phyloP scores from a whole-genome alignment of 2,329 filamentous ascomycete genomes.

The Fusarium sp. region DNA sequence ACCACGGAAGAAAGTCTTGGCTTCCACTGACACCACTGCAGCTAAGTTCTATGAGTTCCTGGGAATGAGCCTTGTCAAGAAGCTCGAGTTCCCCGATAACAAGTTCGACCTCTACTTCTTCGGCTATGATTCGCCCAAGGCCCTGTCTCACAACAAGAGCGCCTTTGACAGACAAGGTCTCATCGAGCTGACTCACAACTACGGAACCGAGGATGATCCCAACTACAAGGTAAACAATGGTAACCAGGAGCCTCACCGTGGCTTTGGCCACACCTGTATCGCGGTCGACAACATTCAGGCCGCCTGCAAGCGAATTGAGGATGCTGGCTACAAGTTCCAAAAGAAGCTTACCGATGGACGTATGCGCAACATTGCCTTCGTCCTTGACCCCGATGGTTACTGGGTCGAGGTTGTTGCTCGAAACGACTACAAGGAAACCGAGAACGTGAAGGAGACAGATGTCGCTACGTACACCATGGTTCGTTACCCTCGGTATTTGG shows the following conservation, averaged over 20 bases:
- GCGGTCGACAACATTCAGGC: conserved; percentile 86
- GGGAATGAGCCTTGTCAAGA: conserved; percentile 85
- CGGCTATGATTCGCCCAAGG: conserved; percentile 81
- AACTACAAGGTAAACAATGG: conserved; percentile 86
- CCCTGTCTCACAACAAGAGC: conserved; percentile 77
- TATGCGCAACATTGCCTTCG: conserved; percentile 91
- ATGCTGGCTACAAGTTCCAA: conserved; percentile 92
- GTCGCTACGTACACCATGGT: conserved; percentile 78
- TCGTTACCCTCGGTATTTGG: conserved; percentile 13
- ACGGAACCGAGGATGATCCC: conserved; percentile 88
- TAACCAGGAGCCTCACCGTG: conserved; percentile 87
- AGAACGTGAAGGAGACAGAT: conserved; percentile 78
- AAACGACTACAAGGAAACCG: conserved; percentile 77
- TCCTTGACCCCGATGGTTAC: conserved; percentile 86
- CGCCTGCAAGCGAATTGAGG: conserved; percentile 88
- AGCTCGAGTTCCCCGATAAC: conserved; percentile 83
- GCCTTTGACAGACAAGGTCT: conserved; percentile 87
- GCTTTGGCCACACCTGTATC: conserved; percentile 89
- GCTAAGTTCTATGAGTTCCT: conserved; percentile 96
- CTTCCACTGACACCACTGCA: conserved; percentile 44
- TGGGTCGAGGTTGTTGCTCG: conserved; percentile 87
- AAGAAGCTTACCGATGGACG: conserved; percentile 92
- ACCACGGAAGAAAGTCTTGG: neutral
- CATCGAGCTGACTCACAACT: conserved; percentile 85
- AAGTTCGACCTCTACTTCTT: conserved; percentile 98